Evolutionary conservation across 805 yeast species (phyloP).

Genomic region (Schizosaccharomyces japonicus): DNA sequence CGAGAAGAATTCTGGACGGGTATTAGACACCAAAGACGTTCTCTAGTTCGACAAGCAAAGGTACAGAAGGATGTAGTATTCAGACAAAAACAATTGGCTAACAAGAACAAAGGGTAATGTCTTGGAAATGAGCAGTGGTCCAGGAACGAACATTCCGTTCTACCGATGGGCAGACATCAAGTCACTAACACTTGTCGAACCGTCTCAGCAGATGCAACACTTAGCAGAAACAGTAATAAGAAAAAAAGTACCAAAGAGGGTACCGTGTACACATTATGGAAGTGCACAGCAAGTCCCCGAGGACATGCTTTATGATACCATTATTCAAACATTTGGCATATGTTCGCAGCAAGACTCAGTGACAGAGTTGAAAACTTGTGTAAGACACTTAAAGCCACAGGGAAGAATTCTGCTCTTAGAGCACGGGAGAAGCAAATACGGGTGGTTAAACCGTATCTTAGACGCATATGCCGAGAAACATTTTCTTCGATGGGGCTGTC

Average conservation of each 20-base stretch:
- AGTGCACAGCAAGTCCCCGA: conserved; percentile 5
- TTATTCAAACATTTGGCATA: conserved; percentile 79
- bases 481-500: conserved; percentile 81
- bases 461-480: conserved; percentile 67
- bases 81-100: no score
- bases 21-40: background rate
- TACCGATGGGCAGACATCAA: conserved; percentile 27
- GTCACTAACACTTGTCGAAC: conserved; percentile 66
- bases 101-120: conserved; percentile 87
- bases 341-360: conserved; percentile 93
- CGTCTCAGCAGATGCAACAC: conserved; percentile 69
- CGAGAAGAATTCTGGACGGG: background rate
- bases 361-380: conserved; percentile 51
- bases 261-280: conserved; percentile 35
- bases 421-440: conserved; percentile 74
- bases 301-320: conserved; percentile 53
- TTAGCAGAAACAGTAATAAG: conserved; percentile 52
- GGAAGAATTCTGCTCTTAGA: conserved; percentile 74
- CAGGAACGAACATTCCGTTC: conserved; percentile 75
- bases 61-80: background rate
- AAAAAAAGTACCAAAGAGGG: conserved; percentile 40
- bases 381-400: conserved; percentile 51
- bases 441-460: conserved; percentile 50
- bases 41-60: background rate
- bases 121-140: conserved; percentile 83